Base-by-base conservation (phyloP, 805 yeast species). In the Hanseniaspora meyeri region DNA sequence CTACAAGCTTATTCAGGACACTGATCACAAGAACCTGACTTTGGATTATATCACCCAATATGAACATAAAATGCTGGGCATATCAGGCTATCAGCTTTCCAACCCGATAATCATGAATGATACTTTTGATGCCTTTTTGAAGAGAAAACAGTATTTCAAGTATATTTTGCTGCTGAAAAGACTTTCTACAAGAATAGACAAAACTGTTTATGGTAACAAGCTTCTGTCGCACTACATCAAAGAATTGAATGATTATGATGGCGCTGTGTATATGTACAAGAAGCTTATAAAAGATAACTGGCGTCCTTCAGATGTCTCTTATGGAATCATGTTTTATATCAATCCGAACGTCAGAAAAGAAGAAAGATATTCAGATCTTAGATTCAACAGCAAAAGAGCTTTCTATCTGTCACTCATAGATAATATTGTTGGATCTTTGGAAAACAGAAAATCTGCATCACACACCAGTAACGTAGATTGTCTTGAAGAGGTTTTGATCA, bases 41-140 rank as follows among this genome's bases (percentile, higher is more conserved):
- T 14, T 53, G 4, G 16, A 32, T 3, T 4, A 38, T 10, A 53
- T 53, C 7, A 19, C 29, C 14, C 46, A 46, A 11, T 53, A 46
- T 53, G 57, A 53, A 53, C 46, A 38, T 19, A 46, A 31, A 12
- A 53, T 53, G 57, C 47, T 53, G 10, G 57, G 51, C 12, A 39
- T 53, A 10, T 31, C 11, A 4, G 6, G 11, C 17, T n/a, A 46
- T 10, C 50, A 53, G 20, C 16, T 46, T n/a, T n/a, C 38, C 29
- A 53, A 53, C 29, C 34, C 46, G 6, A 2, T 46, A 7, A 53
- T 46, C 38, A 12, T 53, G 17, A 46, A 53, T 19, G 31, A 46
- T 11, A 46, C 40, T 16, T 53, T 45, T 17, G 29, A 46, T 3
- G 8, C 5, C 3, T 53, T 53, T 31, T 5, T 53, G 27, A 39